Evolutionary conservation across 306 rosid species (phyloP), one percentile per base, ranked within the genome.

Genomic region (Mimosa pudica): DNA sequence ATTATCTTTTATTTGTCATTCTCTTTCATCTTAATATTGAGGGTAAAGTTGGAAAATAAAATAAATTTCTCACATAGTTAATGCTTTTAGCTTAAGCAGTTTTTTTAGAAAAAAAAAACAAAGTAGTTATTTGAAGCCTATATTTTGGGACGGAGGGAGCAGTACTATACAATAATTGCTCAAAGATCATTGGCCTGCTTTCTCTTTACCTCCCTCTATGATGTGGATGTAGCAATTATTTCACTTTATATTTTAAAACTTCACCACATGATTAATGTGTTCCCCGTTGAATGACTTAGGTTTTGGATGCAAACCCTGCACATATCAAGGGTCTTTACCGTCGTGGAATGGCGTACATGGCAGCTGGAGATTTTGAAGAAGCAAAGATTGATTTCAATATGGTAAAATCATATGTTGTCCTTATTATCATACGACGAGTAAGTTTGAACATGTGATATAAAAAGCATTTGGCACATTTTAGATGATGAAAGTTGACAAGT

Each of bases 341-440:
- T 51, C 98, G 99, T 68, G 99, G 98, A 79, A 93, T 93, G 98
- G 97, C 98, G 75, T 91, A 90, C 89, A 84, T 93, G 97, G 79
- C 85, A 62, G 89, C 75, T 2, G 98, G 97, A 78, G 97, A 95
- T 80, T 93, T 95, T 10, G 96, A 95, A 78, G 99, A 95, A 84
- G 99, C 99, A 72, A 89, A 81, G 77, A 77, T 20, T 42, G 99
- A 95, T 84, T 93, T 95, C 82, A 81, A 88, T 61, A 95, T 67
- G 96, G 99, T 95, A 86, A 61, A 36, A 69, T 72, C 35, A 2
- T 77, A 38, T 2, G 63, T 57, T 64, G 57, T 46, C 17, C 54
- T 73, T 61, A 33, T 68, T 58, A 38, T 61, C 70, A 38, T 61
- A 57, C 47, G 14, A 65, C 66, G 6, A 36, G 44, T 76, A 49